These are phyloP conservation scores for Fusarium sp. DNA, from an alignment of 2,329 filamentous ascomycete genomes.

Conservation along the genomic window DNA sequence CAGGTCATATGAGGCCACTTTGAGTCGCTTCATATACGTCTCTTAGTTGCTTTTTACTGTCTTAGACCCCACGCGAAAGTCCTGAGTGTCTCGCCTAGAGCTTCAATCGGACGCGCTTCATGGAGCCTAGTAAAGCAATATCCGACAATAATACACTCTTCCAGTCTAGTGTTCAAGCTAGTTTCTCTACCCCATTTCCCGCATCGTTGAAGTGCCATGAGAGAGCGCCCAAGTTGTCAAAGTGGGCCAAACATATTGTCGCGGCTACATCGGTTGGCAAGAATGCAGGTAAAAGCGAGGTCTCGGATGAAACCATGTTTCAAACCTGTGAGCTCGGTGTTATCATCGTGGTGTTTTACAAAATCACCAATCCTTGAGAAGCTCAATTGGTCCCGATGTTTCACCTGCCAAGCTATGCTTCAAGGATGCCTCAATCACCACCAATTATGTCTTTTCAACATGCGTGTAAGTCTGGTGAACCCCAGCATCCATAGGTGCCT, in stretches of 20 bases:
- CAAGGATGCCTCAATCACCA: not conserved
- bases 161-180: not conserved
- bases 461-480: not conserved
- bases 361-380: not conserved
- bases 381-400: not conserved
- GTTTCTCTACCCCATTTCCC: not conserved
- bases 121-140: not conserved
- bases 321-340: not conserved
- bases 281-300: not conserved
- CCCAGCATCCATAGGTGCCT: not conserved
- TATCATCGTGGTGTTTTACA: not conserved
- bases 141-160: not conserved
- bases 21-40: not conserved
- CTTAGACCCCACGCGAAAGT: not conserved
- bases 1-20: not conserved
- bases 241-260: not conserved
- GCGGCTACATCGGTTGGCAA: slow-evolving; percentile 3
- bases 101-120: not conserved
- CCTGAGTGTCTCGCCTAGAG: not conserved
- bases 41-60: not conserved
- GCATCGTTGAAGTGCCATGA: not conserved
- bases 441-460: not conserved
- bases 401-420: not conserved
- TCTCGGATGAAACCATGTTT: not conserved
- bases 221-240: not conserved